These are phyloP conservation scores for Pythium brassicae DNA, from an alignment of 352 stramenopile species.

Conservation along the genomic window DNA sequence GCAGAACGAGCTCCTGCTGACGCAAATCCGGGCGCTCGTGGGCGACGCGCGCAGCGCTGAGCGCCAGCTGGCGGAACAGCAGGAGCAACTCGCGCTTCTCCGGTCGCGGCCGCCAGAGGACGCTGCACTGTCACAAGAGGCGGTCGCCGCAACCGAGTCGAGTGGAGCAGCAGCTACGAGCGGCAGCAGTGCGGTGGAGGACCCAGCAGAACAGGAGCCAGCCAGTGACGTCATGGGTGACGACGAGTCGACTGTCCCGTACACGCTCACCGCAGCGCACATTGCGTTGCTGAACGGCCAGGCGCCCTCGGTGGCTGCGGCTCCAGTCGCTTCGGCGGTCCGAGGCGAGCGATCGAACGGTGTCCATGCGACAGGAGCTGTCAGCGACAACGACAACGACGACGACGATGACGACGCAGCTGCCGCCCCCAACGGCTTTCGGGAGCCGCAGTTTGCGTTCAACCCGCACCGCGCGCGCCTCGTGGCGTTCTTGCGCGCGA, in stretches of 20 bases:
- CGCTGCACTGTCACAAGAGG: neutral
- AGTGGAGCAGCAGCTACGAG: neutral
- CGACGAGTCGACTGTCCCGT: constrained; percentile 31
- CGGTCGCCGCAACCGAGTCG: neutral
- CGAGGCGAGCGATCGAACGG: neutral
- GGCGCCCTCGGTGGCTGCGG: constrained; percentile 1
- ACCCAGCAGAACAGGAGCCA: neutral
- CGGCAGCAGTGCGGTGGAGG: no score
- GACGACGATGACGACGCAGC: no score
- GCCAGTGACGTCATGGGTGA: neutral
- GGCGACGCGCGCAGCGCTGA: constrained; percentile 48
- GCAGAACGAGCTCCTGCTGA: constrained; percentile 79
- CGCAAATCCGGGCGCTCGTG: constrained; percentile 71
- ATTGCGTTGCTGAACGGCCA: constrained; percentile 73
- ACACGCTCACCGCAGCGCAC: constrained; percentile 64
- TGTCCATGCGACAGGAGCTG: neutral
- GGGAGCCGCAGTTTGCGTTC: constrained; percentile 2
- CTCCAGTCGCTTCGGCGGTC: neutral
- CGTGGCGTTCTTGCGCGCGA: constrained; percentile 55
- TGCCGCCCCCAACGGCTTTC: neutral
- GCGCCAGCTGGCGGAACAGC: constrained; percentile 33
- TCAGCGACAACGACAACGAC: neutral
- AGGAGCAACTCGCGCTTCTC: constrained; percentile 22
- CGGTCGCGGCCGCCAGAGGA: constrained; percentile 12
- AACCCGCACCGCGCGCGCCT: constrained; percentile 51